Evolutionary conservation across 371 early-diverging fungal species (phyloP).

Genomic region (Mucor indicus): DNA sequence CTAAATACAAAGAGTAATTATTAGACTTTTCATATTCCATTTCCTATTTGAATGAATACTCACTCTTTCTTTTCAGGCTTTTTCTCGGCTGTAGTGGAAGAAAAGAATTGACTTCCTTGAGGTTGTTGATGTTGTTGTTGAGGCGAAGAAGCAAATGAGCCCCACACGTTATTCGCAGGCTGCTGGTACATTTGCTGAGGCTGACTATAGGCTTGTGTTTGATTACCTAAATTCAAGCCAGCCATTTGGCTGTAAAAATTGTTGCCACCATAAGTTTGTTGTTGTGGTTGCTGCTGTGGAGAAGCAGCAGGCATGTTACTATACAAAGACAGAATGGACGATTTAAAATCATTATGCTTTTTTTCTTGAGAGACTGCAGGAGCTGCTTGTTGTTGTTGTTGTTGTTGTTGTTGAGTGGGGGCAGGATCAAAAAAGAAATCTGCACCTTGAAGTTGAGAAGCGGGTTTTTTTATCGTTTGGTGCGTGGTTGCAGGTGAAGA

Average conservation of each 20-base stretch:
- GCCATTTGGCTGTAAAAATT: conserved; percentile 36
- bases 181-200: conserved; percentile 3
- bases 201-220: conserved; percentile 8
- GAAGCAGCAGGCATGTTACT: conserved; percentile 23
- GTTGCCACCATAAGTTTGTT: conserved; percentile 12
- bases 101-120: conserved; percentile 47
- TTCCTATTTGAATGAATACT: conserved; percentile 2
- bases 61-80: conserved; percentile 27
- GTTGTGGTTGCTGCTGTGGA: conserved; percentile 6
- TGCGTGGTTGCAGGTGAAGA: conserved; percentile 14
- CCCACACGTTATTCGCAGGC: conserved; percentile 6
- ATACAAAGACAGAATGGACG: conserved; percentile 58
- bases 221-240: conserved; percentile 28
- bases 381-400: conserved; percentile 9
- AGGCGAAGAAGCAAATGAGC: conserved; percentile 16
- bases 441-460: conserved; percentile 39
- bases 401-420: conserved; percentile 2
- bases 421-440: conserved; percentile 36
- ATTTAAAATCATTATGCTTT: conserved; percentile 49
- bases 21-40: not conserved
- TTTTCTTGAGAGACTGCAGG: conserved; percentile 4
- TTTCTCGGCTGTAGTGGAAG: conserved; percentile 10
- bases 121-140: conserved; percentile 19
- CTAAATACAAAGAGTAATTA: conserved; percentile 10
- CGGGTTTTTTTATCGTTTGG: conserved; percentile 7